Percentiles rank a stretch among this genome's conserved stretches.
These are phyloP conservation scores for Rhodomyrtus psidioides DNA, from an alignment of 441 rosid genomes.

Conservation along the genomic window DNA sequence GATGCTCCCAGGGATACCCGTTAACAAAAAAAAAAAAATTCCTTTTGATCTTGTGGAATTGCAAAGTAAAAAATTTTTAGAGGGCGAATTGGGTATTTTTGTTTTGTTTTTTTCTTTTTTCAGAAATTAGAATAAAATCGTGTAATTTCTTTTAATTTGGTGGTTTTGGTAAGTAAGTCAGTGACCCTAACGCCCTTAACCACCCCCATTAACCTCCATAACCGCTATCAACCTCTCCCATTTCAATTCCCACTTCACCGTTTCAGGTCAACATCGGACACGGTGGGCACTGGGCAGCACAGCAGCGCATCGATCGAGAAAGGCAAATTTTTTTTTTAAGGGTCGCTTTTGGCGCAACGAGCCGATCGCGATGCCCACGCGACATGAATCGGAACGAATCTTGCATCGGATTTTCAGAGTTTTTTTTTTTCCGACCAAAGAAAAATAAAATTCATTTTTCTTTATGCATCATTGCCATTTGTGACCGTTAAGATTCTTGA, in stretches of 20 bases:
- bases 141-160: background rate
- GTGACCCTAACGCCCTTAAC: background rate
- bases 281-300: too few species aligned
- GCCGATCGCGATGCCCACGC: background rate
- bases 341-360: background rate
- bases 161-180: background rate
- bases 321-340: background rate
- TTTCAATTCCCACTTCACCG: background rate
- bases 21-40: background rate
- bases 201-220: background rate
- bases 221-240: background rate
- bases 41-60: background rate
- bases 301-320: fast-evolving
- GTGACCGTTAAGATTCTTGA: fast-evolving
- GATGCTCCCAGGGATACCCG: background rate
- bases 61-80: background rate
- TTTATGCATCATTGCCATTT: background rate
- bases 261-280: background rate
- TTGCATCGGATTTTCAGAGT: background rate
- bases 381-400: background rate
- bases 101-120: background rate
- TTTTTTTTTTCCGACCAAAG: too few species aligned
- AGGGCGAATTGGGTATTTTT: background rate
- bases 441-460: too few species aligned
- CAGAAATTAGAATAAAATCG: background rate